Evolutionary conservation across 1,139 yeast species (phyloP).

Genomic region (Kazachstania sp.): DNA sequence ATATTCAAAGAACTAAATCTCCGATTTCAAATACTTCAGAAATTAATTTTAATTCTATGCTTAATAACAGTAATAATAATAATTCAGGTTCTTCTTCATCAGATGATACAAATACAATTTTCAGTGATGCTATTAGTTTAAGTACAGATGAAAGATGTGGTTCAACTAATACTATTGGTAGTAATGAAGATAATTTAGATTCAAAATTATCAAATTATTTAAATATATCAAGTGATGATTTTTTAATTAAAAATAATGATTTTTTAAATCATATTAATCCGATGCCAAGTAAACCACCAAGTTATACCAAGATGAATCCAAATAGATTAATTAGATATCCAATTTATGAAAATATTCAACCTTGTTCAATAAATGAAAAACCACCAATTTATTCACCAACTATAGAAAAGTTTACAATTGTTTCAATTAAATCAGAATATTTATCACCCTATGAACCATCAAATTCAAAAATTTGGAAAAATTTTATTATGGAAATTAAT

Average conservation of each 20-base stretch:
- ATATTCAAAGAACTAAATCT: conserved; percentile 9
- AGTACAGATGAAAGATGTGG: not conserved
- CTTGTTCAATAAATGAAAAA: conserved; percentile 10
- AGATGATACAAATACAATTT: not conserved
- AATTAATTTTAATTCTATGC: not conserved
- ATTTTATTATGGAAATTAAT: conserved; percentile 55
- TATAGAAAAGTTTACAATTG: conserved; percentile 45
- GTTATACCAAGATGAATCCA: conserved; percentile 36
- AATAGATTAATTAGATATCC: conserved; percentile 37
- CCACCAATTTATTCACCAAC: conserved; percentile 54
- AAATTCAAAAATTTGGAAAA: conserved; percentile 54
- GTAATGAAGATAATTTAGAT: not conserved
- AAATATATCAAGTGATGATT: too few relatives aligned
- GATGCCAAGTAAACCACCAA: conserved; percentile 43
- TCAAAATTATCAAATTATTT: not conserved
- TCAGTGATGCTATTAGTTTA: conserved; percentile 2
- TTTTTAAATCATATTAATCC: conserved; percentile 41
- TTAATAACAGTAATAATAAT: not conserved
- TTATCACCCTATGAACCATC: conserved; percentile 59
- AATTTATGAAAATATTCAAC: conserved; percentile 32
- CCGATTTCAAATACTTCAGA: not conserved
- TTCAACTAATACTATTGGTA: not conserved
- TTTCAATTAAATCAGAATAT: conserved; percentile 57
- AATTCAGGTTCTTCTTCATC: not conserved
- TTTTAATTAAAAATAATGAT: conserved; percentile 13